Percentiles rank a stretch among this genome's conserved stretches.
phyloP scores from a whole-genome alignment of 2,329 filamentous ascomycete genomes.

The Ceratocystis huliohia region DNA sequence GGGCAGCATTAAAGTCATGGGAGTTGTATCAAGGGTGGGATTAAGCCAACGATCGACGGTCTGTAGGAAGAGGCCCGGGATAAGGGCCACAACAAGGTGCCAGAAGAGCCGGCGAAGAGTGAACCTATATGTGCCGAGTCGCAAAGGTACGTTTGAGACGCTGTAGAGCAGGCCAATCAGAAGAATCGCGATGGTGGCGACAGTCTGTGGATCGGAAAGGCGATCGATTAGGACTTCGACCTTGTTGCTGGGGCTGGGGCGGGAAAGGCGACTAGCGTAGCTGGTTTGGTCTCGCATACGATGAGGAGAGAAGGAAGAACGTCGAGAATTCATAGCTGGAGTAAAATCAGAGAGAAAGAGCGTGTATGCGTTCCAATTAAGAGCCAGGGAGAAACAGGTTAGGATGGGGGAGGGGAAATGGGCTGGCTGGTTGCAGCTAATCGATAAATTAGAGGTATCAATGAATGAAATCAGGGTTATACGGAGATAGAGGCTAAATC shows the following conservation, averaged over 20 bases:
- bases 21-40: slow-evolving; percentile 11
- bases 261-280: slow-evolving; percentile 10
- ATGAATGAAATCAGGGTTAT: not conserved
- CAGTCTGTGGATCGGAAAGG: slow-evolving; percentile 7
- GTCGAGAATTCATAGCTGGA: slow-evolving; percentile 19
- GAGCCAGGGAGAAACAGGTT: slow-evolving; percentile 3
- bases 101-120: slow-evolving; percentile 15
- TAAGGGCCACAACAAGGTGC: slow-evolving; percentile 14
- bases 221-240: slow-evolving; percentile 3
- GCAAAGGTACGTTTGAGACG: slow-evolving; percentile 9
- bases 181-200: slow-evolving; percentile 6
- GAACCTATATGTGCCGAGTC: slow-evolving; percentile 12
- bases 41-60: slow-evolving; percentile 18
- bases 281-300: slow-evolving; percentile 20
- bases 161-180: slow-evolving; percentile 9
- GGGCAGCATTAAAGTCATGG: slow-evolving; percentile 17
- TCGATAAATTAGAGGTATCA: not conserved
- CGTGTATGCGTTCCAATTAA: slow-evolving; percentile 2
- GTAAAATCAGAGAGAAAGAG: not conserved
- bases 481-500: not conserved
- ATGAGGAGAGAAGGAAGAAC: slow-evolving; percentile 17
- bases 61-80: slow-evolving; percentile 14
- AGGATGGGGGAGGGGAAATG: not conserved
- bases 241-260: slow-evolving; percentile 1
- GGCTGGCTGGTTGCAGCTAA: not conserved